Evolutionary conservation across 2,329 filamentous ascomycete genomes (phyloP).

Genomic region (Ambrosiella beaveri): DNA sequence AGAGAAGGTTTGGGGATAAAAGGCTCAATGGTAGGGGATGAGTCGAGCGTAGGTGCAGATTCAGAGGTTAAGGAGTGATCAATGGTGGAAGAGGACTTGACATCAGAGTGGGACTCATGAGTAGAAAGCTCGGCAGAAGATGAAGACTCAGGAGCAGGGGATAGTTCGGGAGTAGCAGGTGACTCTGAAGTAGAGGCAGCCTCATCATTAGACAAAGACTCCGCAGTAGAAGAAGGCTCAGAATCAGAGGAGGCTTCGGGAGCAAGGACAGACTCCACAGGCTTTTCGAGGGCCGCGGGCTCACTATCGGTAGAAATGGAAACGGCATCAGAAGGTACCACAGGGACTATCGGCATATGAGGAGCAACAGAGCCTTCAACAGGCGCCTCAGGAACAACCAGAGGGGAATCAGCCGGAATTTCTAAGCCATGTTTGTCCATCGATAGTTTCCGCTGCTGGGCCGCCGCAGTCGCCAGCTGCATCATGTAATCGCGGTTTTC

Average conservation of each 20-base stretch:
- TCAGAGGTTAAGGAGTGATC: neutral
- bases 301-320: neutral
- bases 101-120: neutral
- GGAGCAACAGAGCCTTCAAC: neutral
- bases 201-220: too few species aligned
- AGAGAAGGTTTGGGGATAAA: too few species aligned
- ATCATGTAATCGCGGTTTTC: neutral
- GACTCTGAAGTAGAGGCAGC: too few species aligned
- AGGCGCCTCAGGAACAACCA: neutral
- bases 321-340: too few species aligned
- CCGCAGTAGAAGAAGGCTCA: too few species aligned
- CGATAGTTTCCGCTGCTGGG: neutral
- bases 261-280: too few species aligned
- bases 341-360: too few species aligned
- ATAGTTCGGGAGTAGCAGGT: too few species aligned
- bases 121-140: neutral
- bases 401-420: neutral
- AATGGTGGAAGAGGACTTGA: neutral
- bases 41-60: neutral
- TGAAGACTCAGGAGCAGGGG: too few species aligned
- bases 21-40: too few species aligned
- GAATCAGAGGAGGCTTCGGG: too few species aligned
- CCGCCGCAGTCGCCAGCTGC: neutral
- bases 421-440: neutral
- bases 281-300: neutral